Conservation (phyloP, 176 grass and related monocot species). For the Tillandsia fasciculata region DNA sequence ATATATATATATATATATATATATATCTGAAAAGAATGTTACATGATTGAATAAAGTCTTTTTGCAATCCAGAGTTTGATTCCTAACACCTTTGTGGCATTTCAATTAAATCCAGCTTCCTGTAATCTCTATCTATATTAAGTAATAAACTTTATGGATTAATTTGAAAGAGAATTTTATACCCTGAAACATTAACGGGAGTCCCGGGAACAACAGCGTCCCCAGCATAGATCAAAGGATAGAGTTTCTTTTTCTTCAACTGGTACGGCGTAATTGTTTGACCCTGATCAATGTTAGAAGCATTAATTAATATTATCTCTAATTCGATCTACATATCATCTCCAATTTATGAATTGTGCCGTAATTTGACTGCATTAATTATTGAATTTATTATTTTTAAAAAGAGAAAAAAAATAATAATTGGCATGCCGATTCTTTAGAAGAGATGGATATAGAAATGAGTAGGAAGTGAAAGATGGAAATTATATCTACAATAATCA, state of each 20-base stretch:
- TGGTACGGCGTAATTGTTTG: conserved; percentile 67
- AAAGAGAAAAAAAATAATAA: too few relatives aligned
- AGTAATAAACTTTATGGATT: background rate
- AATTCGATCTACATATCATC: background rate
- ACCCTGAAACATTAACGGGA: conserved; percentile 56
- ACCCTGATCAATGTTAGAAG: conserved; percentile 30
- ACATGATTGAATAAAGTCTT: too few relatives aligned
- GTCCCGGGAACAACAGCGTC: conserved; percentile 57
- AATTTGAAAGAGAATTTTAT: conserved; percentile 4
- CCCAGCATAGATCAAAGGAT: conserved; percentile 60
- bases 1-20: too few relatives aligned
- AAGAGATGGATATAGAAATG: background rate
- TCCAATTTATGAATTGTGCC: too few relatives aligned
- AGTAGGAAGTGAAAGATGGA: background rate
- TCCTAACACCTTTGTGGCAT: too few relatives aligned
- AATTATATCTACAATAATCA: background rate
- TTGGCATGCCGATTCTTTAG: too few relatives aligned
- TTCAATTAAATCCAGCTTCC: too few relatives aligned
- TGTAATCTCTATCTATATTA: background rate
- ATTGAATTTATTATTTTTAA: too few relatives aligned
- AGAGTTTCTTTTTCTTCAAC: conserved; percentile 25
- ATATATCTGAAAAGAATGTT: too few relatives aligned
- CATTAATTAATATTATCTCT: background rate
- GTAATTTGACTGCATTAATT: too few relatives aligned
- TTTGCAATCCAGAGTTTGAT: too few relatives aligned